Evolutionary conservation across 176 grass and related monocot species (phyloP).

Genomic region (Avena eriantha): DNA sequence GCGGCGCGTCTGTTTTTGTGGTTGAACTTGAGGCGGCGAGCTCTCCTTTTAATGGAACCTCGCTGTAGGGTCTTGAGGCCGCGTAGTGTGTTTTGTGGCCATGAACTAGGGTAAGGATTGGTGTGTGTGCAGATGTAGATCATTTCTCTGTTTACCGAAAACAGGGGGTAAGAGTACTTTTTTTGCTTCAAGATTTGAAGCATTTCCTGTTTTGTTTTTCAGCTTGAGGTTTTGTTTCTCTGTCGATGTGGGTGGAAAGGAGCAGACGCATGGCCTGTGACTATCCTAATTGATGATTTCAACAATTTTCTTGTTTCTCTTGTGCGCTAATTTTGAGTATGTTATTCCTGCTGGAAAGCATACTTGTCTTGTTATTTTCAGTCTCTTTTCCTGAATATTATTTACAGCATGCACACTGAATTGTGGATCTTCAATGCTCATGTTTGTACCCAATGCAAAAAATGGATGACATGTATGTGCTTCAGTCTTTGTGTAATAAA

Average conservation of each 20-base stretch:
- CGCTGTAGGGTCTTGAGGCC: too few relatives aligned
- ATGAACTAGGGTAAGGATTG: background rate
- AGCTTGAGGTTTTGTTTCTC: background rate
- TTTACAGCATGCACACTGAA: background rate
- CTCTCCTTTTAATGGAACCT: too few relatives aligned
- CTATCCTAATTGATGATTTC: background rate
- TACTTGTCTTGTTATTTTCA: background rate
- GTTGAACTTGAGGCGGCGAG: too few relatives aligned
- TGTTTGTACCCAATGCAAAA: background rate
- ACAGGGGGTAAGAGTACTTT: background rate
- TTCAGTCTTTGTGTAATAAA: background rate
- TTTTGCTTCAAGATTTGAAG: background rate
- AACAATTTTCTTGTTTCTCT: background rate
- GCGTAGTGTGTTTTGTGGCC: background rate
- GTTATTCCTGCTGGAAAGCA: background rate
- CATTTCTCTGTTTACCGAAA: background rate
- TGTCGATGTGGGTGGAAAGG: background rate
- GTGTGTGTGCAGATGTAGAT: background rate
- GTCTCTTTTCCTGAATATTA: background rate
- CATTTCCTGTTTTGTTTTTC: background rate
- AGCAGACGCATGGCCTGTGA: background rate
- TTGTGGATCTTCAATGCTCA: background rate
- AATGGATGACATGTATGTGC: too few relatives aligned
- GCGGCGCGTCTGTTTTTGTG: too few relatives aligned
- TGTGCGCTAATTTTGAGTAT: background rate